Percentiles rank a stretch among this genome's conserved stretches.
These are phyloP conservation scores for Cucurbita moschata DNA, from an alignment of 306 rosid species.

Conservation along the genomic window DNA sequence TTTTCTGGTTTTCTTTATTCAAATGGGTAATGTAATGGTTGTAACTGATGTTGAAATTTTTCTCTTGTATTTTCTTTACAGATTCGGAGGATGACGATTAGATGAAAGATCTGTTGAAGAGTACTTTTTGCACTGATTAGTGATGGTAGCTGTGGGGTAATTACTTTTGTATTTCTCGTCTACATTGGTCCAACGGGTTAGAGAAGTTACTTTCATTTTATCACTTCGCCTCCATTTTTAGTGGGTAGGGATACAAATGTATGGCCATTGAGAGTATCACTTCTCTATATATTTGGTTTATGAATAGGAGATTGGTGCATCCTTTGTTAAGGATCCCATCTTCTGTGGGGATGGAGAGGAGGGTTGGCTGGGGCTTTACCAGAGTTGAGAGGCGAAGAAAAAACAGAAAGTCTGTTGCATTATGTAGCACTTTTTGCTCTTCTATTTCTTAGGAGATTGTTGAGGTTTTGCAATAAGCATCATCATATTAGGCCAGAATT, in stretches of 20 bases:
- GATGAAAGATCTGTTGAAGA: conserved; percentile 20
- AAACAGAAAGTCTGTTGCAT: neutral
- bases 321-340: neutral
- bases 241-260: neutral
- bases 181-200: neutral
- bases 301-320: neutral
- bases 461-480: neutral
- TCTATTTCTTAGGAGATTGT: neutral
- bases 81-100: conserved; percentile 91
- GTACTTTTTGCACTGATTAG: conserved; percentile 15
- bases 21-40: neutral
- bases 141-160: conserved; percentile 22
- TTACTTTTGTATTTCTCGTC: conserved; percentile 11
- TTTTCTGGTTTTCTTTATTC: neutral
- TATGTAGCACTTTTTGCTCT: neutral
- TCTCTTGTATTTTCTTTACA: conserved; percentile 19
- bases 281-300: neutral
- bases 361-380: neutral
- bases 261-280: neutral
- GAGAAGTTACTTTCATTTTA: conserved; percentile 1
- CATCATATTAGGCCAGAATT: neutral
- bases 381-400: neutral
- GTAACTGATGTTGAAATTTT: conserved; percentile 5
- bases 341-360: neutral
- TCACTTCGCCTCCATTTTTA: neutral